These are phyloP conservation scores for Cucurbita maxima DNA, from an alignment of 306 rosid species.

Conservation along the genomic window DNA sequence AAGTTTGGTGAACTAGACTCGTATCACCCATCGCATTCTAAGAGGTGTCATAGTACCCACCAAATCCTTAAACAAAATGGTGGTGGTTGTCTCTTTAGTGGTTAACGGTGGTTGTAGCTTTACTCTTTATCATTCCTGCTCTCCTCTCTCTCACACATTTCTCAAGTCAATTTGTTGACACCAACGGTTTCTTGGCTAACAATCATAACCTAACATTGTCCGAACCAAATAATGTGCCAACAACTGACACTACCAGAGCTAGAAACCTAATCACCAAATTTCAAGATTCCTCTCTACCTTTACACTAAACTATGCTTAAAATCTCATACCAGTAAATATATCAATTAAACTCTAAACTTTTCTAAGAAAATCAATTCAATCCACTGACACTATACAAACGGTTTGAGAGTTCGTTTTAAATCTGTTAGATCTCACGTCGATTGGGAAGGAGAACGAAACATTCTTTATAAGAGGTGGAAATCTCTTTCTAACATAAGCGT, in stretches of 20 bases:
- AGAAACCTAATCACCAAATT: background rate
- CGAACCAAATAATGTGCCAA: background rate
- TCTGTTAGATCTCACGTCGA: too few species aligned
- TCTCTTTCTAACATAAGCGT: too few species aligned
- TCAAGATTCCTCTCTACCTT: background rate
- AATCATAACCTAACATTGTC: background rate
- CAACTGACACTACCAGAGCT: background rate
- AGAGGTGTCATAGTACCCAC: background rate
- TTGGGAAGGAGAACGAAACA: too few species aligned
- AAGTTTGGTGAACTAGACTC: background rate
- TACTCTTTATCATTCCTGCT: background rate
- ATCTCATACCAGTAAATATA: too few species aligned
- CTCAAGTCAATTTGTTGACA: background rate
- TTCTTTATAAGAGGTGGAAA: too few species aligned
- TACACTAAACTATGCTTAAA: too few species aligned
- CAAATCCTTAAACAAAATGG: conserved; percentile 1
- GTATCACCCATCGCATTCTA: background rate
- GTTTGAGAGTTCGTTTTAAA: too few species aligned
- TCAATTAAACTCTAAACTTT: too few species aligned
- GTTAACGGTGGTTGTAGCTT: conserved; percentile 11
- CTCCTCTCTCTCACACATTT: background rate
- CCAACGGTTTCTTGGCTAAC: background rate
- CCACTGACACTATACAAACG: too few species aligned
- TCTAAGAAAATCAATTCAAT: too few species aligned
- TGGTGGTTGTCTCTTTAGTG: conserved; percentile 23